phyloP scores from a whole-genome alignment of 805 yeast species.

The Kodamaea leandrae region DNA sequence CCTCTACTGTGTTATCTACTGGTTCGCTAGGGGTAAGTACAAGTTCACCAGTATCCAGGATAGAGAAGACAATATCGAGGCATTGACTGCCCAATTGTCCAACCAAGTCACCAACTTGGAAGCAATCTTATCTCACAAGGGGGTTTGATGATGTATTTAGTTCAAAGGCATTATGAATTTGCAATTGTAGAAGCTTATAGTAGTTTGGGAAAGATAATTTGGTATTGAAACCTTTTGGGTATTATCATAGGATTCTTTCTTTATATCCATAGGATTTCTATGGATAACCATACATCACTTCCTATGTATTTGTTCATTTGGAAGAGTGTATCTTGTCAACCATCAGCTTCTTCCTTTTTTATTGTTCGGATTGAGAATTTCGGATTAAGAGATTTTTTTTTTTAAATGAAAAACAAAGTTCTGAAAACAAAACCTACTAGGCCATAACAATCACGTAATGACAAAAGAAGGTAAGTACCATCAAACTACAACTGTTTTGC shows the following conservation, averaged over 20 bases:
- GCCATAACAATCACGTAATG: not conserved
- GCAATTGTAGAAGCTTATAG: not conserved
- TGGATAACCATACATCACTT: too few species aligned
- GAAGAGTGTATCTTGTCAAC: not conserved
- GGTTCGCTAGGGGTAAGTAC: constrained; percentile 44
- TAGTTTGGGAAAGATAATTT: too few species aligned
- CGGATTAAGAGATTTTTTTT: too few species aligned
- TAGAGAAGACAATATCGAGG: constrained; percentile 20
- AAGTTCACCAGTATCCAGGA: constrained; percentile 21
- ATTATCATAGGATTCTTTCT: not conserved
- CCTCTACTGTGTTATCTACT: constrained; percentile 46
- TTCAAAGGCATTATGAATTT: not conserved
- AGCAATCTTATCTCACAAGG: constrained; percentile 15
- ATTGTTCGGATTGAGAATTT: not conserved
- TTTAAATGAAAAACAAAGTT: not conserved
- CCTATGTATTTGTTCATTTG: too few species aligned
- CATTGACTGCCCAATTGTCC: constrained; percentile 24
- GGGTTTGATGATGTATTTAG: not conserved
- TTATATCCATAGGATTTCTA: too few species aligned
- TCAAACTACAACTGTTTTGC: not conserved
- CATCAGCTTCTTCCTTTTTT: not conserved
- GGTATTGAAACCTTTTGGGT: not conserved
- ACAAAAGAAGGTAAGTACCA: not conserved
- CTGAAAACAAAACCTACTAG: not conserved
- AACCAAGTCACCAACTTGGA: constrained; percentile 24